Evolutionary conservation across 1,284 basidiomycete genomes (phyloP).

Genomic region (Ceratobasidium sp.): DNA sequence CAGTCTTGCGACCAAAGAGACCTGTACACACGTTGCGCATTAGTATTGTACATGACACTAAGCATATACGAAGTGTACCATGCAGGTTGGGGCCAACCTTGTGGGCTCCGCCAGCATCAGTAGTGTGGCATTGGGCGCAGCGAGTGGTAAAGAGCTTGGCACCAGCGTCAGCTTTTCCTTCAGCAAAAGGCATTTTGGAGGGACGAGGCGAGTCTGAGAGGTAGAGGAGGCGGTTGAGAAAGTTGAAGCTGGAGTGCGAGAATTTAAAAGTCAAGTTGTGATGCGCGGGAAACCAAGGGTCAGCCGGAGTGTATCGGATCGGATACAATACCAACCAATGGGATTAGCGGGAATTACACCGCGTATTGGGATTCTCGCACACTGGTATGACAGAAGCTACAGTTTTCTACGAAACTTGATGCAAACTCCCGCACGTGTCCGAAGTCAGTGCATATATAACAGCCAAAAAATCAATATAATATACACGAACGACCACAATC

Average conservation of each 20-base stretch:
- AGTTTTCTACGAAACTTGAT: no score
- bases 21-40: slow-evolving; percentile 50
- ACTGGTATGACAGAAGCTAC: no score
- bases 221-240: slow-evolving; percentile 11
- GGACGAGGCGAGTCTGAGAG: slow-evolving; percentile 22
- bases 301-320: slow-evolving; percentile 22
- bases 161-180: slow-evolving; percentile 88
- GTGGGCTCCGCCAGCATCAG: slow-evolving; percentile 80
- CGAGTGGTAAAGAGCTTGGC: slow-evolving; percentile 94
- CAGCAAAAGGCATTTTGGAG: slow-evolving; percentile 54
- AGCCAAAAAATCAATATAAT: background rate
- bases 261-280: slow-evolving; percentile 33
- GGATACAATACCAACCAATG: slow-evolving; percentile 30
- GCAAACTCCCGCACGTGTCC: no score
- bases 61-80: slow-evolving; percentile 62
- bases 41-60: slow-evolving; percentile 31
- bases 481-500: background rate
- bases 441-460: no score
- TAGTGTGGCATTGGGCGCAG: slow-evolving; percentile 96
- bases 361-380: background rate
- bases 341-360: background rate
- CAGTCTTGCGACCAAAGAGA: slow-evolving; percentile 86
- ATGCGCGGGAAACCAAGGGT: slow-evolving; percentile 26
- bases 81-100: slow-evolving; percentile 95
- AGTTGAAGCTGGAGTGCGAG: slow-evolving; percentile 11